These are phyloP conservation scores for Pulveroboletus sp. DNA, from an alignment of 768 basidiomycete species.

Conservation along the genomic window DNA sequence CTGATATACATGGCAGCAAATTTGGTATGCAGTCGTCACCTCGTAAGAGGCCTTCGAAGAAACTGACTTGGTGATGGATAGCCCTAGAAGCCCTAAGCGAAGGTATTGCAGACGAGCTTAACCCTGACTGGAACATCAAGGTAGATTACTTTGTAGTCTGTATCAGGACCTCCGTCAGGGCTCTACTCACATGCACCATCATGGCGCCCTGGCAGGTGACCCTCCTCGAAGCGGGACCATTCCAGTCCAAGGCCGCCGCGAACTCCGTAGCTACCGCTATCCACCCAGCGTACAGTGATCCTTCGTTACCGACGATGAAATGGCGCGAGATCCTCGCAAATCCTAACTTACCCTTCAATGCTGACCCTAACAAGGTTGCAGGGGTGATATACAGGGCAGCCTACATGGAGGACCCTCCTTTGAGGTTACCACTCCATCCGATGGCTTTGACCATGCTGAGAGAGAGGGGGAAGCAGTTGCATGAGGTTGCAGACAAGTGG, in stretches of 20 bases:
- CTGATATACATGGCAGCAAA: constrained; percentile 10
- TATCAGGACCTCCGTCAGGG: not conserved
- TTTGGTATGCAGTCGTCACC: constrained; percentile 5
- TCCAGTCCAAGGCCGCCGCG: not conserved
- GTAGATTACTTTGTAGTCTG: not conserved
- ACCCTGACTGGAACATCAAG: too few relatives aligned
- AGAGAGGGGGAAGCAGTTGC: constrained; percentile 1
- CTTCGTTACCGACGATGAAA: constrained; percentile 1
- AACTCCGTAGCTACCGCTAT: not conserved
- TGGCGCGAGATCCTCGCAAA: not conserved
- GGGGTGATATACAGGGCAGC: constrained; percentile 2
- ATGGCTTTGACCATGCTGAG: not conserved
- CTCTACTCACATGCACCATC: not conserved
- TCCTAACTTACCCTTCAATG: not conserved
- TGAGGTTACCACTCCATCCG: not conserved
- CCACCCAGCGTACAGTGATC: not conserved
- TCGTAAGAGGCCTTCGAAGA: not conserved
- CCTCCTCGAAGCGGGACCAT: constrained; percentile 1
- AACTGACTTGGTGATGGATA: not conserved
- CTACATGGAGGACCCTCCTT: constrained; percentile 1
- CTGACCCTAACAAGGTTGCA: constrained; percentile 18
- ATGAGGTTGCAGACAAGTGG: constrained; percentile 7
- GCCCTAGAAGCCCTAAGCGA: constrained; percentile 8
- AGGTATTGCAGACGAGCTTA: too few relatives aligned
- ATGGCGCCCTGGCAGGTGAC: not conserved